Evolutionary conservation across 192 early-diverging fungal species (phyloP), one percentile per base, ranked within the genome.

Genomic region (Backusella australiensis): DNA sequence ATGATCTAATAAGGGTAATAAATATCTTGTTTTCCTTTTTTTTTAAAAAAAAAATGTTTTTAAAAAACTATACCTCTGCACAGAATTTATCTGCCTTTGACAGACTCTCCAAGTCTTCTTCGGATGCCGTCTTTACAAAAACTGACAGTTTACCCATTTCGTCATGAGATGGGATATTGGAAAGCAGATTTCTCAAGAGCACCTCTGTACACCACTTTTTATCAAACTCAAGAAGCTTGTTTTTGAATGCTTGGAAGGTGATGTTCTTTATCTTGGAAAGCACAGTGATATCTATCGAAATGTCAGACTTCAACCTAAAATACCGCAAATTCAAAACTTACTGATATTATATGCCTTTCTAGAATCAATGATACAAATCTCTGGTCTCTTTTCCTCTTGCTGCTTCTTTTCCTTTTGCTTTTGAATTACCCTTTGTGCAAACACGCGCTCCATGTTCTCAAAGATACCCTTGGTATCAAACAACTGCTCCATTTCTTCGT

Each of bases 31-130:
- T 4, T 44, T 44, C 42, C 0, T 17, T 17, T 14, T 39, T 39
- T 39, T 9, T 39, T n/a, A n/a, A n/a, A n/a, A 39, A 39, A 6
- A 44, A 44, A 44, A 44, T 39, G 38, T 9, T 39, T 32, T 39
- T 39, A 44, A 44, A 44, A 5, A 36, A 19, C 9, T 29, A 44
- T 74, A 85, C 84, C 80, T 89, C 92, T 46, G 91, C 85, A 78
- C 90, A 92, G 81, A 95, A 95, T 6, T 86, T 85, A 26, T 95
- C 93, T 4, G 93, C 83, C 19, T 86, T 82, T 9, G 89, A 88
- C 35, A 94, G 78, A 42, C 82, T 86, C 34, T 78, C 85, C 72
- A 86, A 82, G 77, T 82, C 86, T 77, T 88, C 86, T 11, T 92
- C 91, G 0, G 90, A 79, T 6, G 88, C 90, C 78, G 84, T 85